Conservation (phyloP, 495 filamentous ascomycete species). For the Jackrogersella multiformis region DNA sequence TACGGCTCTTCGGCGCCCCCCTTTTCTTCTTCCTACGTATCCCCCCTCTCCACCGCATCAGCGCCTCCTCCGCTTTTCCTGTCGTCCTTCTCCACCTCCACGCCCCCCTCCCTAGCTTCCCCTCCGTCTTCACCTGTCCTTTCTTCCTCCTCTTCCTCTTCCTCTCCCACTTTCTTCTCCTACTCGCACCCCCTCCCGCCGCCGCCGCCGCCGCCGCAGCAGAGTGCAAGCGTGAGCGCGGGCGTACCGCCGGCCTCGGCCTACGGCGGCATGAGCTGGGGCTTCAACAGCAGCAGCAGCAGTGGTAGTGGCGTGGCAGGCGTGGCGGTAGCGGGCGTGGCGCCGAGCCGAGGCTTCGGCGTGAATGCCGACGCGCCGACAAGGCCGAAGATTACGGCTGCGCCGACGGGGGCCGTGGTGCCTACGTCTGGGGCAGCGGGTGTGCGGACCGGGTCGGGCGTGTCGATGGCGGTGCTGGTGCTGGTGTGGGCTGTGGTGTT, state of each 20-base stretch:
- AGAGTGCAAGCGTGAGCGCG: constrained; percentile 1
- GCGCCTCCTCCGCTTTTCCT: background rate
- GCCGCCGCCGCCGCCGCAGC: background rate
- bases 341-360: background rate
- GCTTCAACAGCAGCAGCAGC: constrained; percentile 14
- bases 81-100: background rate
- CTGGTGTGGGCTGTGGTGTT: constrained; percentile 4
- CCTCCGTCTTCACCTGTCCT: background rate
- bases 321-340: background rate
- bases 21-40: background rate
- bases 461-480: constrained; percentile 6
- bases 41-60: background rate
- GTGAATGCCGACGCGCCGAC: background rate
- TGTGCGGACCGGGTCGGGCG: background rate
- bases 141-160: background rate
- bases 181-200: background rate
- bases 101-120: background rate
- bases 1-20: background rate
- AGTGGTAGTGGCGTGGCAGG: background rate
- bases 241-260: no score
- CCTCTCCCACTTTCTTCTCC: background rate
- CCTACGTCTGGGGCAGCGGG: constrained; percentile 13
- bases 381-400: background rate
- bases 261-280: constrained; percentile 16
- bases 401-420: background rate